phyloP scores from a whole-genome alignment of 805 yeast species.

The Komagataella ulmi region DNA sequence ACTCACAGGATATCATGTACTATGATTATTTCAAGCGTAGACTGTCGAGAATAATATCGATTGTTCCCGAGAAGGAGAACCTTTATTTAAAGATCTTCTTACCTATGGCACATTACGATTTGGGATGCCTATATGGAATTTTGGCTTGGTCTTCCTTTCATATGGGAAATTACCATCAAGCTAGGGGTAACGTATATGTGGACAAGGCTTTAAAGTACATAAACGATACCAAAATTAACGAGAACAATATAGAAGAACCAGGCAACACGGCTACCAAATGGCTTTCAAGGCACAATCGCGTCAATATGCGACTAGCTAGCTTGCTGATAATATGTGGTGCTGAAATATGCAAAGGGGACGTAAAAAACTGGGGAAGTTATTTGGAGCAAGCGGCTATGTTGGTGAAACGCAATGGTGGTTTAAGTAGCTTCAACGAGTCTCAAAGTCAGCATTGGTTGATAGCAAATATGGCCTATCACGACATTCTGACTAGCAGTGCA shows the following conservation, averaged over 20 bases:
- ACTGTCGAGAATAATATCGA: constrained; percentile 26
- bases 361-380: constrained; percentile 58
- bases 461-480: constrained; percentile 73
- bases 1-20: constrained; percentile 6
- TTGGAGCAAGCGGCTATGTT: constrained; percentile 54
- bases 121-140: constrained; percentile 36
- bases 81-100: constrained; percentile 36
- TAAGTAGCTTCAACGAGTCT: constrained; percentile 32
- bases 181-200: constrained; percentile 32
- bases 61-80: constrained; percentile 37
- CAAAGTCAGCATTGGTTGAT: constrained; percentile 61
- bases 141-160: constrained; percentile 46
- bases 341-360: constrained; percentile 75
- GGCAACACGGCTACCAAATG: constrained; percentile 2
- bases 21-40: constrained; percentile 36
- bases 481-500: constrained; percentile 50
- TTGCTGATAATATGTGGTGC: constrained; percentile 63
- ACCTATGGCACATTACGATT: constrained; percentile 40
- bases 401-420: constrained; percentile 49
- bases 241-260: constrained; percentile 10
- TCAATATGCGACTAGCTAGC: constrained; percentile 43
- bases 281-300: constrained; percentile 15
- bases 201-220: constrained; percentile 31
- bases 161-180: constrained; percentile 27
- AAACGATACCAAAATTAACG: constrained; percentile 15